Evolutionary conservation across 2,329 filamentous ascomycete species (phyloP).

Genomic region (Clarireedia monteithiana): DNA sequence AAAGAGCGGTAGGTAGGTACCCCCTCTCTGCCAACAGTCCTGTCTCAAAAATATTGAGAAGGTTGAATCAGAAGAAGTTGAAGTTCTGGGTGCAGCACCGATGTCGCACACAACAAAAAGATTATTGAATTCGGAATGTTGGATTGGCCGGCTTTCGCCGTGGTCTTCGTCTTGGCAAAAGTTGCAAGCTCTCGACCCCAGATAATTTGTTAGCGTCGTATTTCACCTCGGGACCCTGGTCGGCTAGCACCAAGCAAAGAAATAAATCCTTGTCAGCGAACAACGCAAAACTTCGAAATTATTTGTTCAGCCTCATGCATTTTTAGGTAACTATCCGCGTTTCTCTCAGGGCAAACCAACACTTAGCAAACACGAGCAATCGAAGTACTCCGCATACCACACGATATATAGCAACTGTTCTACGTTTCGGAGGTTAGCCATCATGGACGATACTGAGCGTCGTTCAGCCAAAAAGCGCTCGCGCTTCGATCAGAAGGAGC

Average conservation of each 20-base stretch:
- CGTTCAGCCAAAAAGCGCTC: constrained; percentile 66
- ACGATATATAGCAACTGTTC: no score
- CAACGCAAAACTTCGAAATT: constrained; percentile 6
- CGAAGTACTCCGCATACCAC: no score
- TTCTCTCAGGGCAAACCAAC: background rate
- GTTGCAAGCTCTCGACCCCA: background rate
- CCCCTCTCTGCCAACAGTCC: constrained; percentile 2
- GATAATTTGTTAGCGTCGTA: background rate
- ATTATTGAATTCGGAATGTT: background rate
- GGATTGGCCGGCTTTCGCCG: background rate
- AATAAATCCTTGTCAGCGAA: constrained; percentile 6
- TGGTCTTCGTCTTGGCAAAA: background rate
- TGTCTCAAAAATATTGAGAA: constrained; percentile 7
- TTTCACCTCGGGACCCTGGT: background rate
- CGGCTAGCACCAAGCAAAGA: background rate
- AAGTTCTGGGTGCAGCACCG: constrained; percentile 2
- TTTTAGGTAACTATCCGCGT: background rate
- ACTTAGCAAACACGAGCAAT: background rate
- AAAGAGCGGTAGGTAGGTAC: background rate
- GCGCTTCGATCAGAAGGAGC: constrained; percentile 88
- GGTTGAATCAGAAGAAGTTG: constrained; percentile 5
- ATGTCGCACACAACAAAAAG: constrained; percentile 6
- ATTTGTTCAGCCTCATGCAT: constrained; percentile 11
- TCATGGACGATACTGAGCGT: constrained; percentile 72
- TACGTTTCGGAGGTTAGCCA: no score